Conservation (phyloP, 805 yeast species). For the Ogataea parapolymorpha region DNA sequence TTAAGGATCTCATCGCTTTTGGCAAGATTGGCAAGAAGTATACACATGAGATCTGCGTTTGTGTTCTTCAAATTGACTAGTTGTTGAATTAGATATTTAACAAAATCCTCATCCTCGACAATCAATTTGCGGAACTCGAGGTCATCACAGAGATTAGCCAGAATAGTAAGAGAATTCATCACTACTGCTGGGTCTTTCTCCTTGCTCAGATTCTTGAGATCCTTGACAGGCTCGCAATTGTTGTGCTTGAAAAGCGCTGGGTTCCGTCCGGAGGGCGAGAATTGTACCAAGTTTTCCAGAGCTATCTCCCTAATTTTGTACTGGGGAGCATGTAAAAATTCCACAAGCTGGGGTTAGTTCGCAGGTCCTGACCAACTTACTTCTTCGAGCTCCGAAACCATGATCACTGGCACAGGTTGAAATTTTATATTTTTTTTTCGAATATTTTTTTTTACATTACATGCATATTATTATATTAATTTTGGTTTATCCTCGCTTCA, state of each 20-base stretch:
- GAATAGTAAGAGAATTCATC: conserved; percentile 68
- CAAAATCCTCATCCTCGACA: conserved; percentile 59
- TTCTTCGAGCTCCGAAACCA: conserved; percentile 54
- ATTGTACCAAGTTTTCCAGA: conserved; percentile 77
- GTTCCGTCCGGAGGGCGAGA: conserved; percentile 58
- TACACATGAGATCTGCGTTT: conserved; percentile 78
- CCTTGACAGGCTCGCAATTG: conserved; percentile 66
- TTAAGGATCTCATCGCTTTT: conserved; percentile 63
- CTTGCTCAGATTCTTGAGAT: conserved; percentile 58
- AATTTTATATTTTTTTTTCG: neutral
- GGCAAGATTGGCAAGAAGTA: conserved; percentile 81
- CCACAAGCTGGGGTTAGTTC: conserved; percentile 48
- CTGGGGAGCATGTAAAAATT: conserved; percentile 77
- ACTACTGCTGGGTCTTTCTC: conserved; percentile 55
- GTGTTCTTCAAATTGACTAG: conserved; percentile 55
- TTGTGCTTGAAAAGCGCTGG: conserved; percentile 66
- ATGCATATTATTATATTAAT: neutral
- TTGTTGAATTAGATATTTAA: conserved; percentile 44
- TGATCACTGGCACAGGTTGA: conserved; percentile 15
- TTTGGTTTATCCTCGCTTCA: conserved; percentile 12
- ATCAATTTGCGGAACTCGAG: conserved; percentile 57
- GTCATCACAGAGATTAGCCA: conserved; percentile 82
- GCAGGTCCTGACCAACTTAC: conserved; percentile 24
- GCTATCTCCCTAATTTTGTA: conserved; percentile 81
- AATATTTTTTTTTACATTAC: neutral